phyloP scores from a whole-genome alignment of 129 eudicot species.

The Flaveria trinervia region DNA sequence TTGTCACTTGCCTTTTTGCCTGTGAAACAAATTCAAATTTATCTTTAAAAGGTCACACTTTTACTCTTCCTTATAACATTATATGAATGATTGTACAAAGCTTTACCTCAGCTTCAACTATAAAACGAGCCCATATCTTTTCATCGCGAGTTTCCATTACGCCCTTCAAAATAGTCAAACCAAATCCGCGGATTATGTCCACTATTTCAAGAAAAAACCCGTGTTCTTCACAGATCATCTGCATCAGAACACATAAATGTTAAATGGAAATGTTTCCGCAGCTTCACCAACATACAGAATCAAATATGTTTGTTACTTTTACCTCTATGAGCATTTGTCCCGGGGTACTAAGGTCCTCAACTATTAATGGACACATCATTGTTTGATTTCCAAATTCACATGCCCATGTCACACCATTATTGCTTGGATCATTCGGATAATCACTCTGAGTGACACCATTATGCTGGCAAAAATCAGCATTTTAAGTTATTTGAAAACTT shows the following conservation, averaged over 20 bases:
- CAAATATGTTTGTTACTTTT: constrained; percentile 2
- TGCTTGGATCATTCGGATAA: constrained; percentile 38
- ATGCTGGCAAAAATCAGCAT: constrained; percentile 10
- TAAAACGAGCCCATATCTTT: constrained; percentile 80
- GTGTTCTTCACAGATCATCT: constrained; percentile 92
- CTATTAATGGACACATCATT: constrained; percentile 70
- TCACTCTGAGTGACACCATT: constrained; percentile 37
- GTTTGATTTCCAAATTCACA: constrained; percentile 69
- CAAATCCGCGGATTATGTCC: constrained; percentile 74
- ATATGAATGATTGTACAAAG: constrained; percentile 11
- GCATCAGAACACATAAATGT: constrained; percentile 23
- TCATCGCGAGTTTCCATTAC: constrained; percentile 68
- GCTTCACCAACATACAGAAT: not conserved
- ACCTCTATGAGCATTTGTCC: constrained; percentile 96
- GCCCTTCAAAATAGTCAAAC: constrained; percentile 85
- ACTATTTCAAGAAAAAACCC: constrained; percentile 91
- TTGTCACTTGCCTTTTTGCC: constrained; percentile 65
- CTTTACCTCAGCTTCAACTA: constrained; percentile 77
- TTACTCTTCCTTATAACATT: not conserved
- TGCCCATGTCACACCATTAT: constrained; percentile 82
- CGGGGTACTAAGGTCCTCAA: constrained; percentile 74
- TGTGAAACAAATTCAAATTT: constrained; percentile 30
- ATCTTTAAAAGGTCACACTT: not conserved
- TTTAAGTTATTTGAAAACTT: not conserved
- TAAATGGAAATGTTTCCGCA: constrained; percentile 14